Base-by-base conservation (phyloP, 805 yeast species). In the Clavispora phyllophila region DNA sequence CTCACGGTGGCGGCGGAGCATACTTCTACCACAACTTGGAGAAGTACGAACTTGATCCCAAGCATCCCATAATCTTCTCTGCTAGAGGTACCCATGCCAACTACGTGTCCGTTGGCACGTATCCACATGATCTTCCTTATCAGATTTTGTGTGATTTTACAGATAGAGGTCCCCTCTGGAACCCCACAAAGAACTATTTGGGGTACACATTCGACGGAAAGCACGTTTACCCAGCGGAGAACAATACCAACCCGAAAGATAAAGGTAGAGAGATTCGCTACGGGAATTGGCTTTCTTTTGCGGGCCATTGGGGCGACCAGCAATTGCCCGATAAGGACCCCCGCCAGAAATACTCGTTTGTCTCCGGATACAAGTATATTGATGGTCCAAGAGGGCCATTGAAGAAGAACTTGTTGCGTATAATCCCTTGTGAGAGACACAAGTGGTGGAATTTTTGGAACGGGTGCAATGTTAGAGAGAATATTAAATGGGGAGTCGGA, bases 81-180 rank as follows among this genome's bases (percentile, higher is more conserved):
- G 96, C 97, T 0, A 73, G 96, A 48, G 99, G 99, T 0, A 91
- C 99, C 0, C 99, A 91, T 65, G 98, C 98, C 15, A 91, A 93
- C 62, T 91, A 91, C 60, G 95, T 93, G 0, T 78, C 93, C n/a
- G 90, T 85, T 0, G 99, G 99, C 0, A 96, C 90, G 57, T 96
- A 91, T 60, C 82, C 96, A 0, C 98, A 90, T 60, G 99, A 91
- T 62, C 74, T 90, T 37, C 99, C 99, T 0, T 90, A 87, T 66
- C 84, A 87, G 40, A 90, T 95, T 43, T 68, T 91, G 40, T 79
- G 87, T 40, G 99, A 91, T 66, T 91, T 87, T 64, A 88, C 99
- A 1, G 99, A 91, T 61, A 72, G 96, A 35, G 99, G 99, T 1
- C 85, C 95, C 2, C 68, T 91, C 55, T 91, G 99, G 99, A 95